A percentile compares a stretch with the other conserved stretches of the same genome.
These are phyloP conservation scores for Pseudogymnoascus sp. DNA, from an alignment of 2,329 filamentous ascomycete species.

Conservation along the genomic window DNA sequence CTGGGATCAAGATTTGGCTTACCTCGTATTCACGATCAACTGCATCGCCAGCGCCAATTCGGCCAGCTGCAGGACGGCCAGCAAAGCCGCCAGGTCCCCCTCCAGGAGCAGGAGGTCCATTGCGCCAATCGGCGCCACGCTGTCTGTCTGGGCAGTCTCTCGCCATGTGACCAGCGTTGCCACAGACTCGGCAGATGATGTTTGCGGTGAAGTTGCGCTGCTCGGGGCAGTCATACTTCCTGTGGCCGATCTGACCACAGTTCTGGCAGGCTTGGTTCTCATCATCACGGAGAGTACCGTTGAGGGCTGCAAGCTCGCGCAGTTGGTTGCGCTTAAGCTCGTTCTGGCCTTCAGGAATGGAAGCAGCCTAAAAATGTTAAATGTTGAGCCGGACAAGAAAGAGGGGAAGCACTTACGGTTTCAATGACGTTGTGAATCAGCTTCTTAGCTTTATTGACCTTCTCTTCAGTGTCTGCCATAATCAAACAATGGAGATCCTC, in stretches of 20 bases:
- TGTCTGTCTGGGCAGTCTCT: constrained; percentile 94
- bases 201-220: constrained; percentile 98
- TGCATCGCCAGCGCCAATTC: constrained; percentile 67
- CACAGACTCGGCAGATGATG: constrained; percentile 97
- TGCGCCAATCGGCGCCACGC: constrained; percentile 83
- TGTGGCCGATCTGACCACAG: constrained; percentile 96
- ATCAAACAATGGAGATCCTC: constrained; percentile 98
- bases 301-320: constrained; percentile 91
- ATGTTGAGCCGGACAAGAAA: background rate
- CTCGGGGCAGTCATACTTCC: constrained; percentile 97
- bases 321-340: constrained; percentile 98
- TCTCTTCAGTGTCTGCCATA: constrained; percentile 99
- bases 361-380: constrained; percentile 66
- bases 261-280: constrained; percentile 99
- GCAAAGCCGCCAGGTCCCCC: constrained; percentile 43
- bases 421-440: constrained; percentile 98
- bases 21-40: constrained; percentile 94
- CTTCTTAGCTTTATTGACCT: constrained; percentile 98
- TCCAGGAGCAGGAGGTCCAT: constrained; percentile 47
- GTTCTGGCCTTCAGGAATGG: constrained; percentile 96
- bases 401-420: constrained; percentile 57
- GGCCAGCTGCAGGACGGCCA: constrained; percentile 48
- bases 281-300: constrained; percentile 97
- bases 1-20: constrained; percentile 29
- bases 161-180: constrained; percentile 96